Percentiles rank a stretch among this genome's conserved stretches.
Evolutionary conservation across 805 yeast genomes (phyloP).

Genomic region (Candida yuanshanica): DNA sequence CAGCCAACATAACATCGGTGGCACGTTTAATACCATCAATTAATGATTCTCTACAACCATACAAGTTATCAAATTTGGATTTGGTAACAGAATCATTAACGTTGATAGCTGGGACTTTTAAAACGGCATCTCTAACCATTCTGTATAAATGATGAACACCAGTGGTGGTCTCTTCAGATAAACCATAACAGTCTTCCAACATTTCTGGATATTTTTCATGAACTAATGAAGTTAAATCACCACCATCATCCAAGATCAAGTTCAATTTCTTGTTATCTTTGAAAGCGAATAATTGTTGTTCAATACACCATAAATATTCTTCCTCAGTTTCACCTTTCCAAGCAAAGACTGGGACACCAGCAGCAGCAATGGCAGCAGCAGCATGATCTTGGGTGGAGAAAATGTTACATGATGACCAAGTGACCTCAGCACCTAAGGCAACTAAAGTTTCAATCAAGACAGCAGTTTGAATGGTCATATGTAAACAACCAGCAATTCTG

Average conservation of each 20-base stretch:
- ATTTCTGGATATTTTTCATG: conserved; percentile 98
- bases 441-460: conserved; percentile 95
- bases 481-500: conserved; percentile 97
- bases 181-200: conserved; percentile 91
- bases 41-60: conserved; percentile 99
- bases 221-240: conserved; percentile 93
- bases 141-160: conserved; percentile 99
- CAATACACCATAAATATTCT: conserved; percentile 98
- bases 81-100: conserved; percentile 96
- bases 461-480: conserved; percentile 99
- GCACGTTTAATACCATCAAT: conserved; percentile 99
- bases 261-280: conserved; percentile 92
- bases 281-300: conserved; percentile 97
- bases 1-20: conserved; percentile 99
- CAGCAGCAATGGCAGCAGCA: conserved; percentile 99
- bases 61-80: conserved; percentile 97
- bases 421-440: conserved; percentile 98
- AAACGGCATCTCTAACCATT: conserved; percentile 80
- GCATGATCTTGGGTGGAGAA: conserved; percentile 99
- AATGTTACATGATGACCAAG: conserved; percentile 99
- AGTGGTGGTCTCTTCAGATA: conserved; percentile 98
- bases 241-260: conserved; percentile 98
- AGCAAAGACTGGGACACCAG: conserved; percentile 98
- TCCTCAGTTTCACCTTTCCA: conserved; percentile 99
- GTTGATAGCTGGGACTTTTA: conserved; percentile 98